Evolutionary conservation across 352 stramenopile species (phyloP), one percentile per base, ranked within the genome.

Genomic region (Pelagophyceae sp.): DNA sequence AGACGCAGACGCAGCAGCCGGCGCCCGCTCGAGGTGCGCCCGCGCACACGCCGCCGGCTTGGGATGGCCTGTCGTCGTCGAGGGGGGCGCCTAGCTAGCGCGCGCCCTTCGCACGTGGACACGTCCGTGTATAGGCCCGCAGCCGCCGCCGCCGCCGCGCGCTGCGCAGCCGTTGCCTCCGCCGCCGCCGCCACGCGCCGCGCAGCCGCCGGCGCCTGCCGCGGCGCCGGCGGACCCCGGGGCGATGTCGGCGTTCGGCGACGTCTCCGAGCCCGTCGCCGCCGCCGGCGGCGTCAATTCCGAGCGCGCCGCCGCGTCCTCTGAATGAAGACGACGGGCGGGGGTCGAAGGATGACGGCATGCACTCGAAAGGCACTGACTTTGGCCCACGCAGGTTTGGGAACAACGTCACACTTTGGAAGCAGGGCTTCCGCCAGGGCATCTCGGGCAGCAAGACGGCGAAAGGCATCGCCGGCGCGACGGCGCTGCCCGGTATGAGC

Each of bases 341-440:
- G n/a, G n/a, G n/a, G n/a, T n/a, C n/a, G n/a, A n/a, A n/a, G n/a
- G n/a, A n/a, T n/a, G n/a, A n/a, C n/a, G n/a, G n/a, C n/a, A n/a
- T n/a, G n/a, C n/a, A n/a, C n/a, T n/a, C n/a, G n/a, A n/a, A n/a
- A n/a, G n/a, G n/a, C n/a, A n/a, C n/a, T n/a, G n/a, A n/a, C n/a
- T n/a, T n/a, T n/a, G n/a, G n/a, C n/a, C n/a, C n/a, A n/a, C n/a
- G n/a, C n/a, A n/a, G n/a, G 58, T 67, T 35, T 27, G 29, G 29
- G 11, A 33, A n/a, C 58, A 67, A 67, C 58, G 58, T 67, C 58
- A 35, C 58, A 11, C 23, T 67, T 6, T 67, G 58, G 58, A 67
- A 67, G 29, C 23, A 67, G 58, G 58, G 58, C 58, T 67, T 67
- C 58, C 58, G 58, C 58, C 58, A 67, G 58, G 58, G 58, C 58